These are phyloP conservation scores for Saccharum officinarum DNA, from an alignment of 176 grass and related monocot genomes.

Conservation along the genomic window DNA sequence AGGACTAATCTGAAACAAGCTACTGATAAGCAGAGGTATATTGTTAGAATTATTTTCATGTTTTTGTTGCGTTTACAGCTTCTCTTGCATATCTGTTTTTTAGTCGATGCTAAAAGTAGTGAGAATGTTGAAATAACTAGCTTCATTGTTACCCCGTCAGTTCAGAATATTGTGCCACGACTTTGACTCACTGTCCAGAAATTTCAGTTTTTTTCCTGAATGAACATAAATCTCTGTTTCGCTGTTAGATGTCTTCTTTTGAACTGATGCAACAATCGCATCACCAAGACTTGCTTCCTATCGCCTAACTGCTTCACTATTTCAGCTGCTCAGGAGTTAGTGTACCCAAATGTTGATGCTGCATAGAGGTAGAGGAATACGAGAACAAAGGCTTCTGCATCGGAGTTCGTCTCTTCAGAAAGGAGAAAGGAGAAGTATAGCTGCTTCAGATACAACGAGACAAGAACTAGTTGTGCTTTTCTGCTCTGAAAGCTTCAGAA, in stretches of 20 bases:
- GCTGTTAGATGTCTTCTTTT: background rate
- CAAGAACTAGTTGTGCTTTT: background rate
- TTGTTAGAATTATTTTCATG: background rate
- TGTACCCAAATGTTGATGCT: background rate
- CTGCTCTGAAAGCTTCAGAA: background rate
- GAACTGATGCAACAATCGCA: background rate
- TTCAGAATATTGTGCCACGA: background rate
- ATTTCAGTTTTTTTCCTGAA: background rate
- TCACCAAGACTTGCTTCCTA: background rate
- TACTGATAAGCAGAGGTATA: background rate
- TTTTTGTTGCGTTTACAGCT: background rate
- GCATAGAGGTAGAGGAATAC: background rate
- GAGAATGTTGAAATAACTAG: background rate
- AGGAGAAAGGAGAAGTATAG: background rate
- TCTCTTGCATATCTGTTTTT: too few species aligned
- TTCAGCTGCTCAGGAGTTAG: background rate
- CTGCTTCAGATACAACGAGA: background rate
- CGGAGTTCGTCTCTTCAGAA: slow-evolving; percentile 2
- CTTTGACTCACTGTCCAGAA: background rate
- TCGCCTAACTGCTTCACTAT: background rate
- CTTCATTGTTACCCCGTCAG: background rate
- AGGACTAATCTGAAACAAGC: background rate
- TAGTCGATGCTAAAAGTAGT: background rate
- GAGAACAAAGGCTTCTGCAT: background rate
- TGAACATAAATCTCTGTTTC: background rate